Conservation (phyloP, 148 eudicot species). For the Rheum nobile region DNA sequence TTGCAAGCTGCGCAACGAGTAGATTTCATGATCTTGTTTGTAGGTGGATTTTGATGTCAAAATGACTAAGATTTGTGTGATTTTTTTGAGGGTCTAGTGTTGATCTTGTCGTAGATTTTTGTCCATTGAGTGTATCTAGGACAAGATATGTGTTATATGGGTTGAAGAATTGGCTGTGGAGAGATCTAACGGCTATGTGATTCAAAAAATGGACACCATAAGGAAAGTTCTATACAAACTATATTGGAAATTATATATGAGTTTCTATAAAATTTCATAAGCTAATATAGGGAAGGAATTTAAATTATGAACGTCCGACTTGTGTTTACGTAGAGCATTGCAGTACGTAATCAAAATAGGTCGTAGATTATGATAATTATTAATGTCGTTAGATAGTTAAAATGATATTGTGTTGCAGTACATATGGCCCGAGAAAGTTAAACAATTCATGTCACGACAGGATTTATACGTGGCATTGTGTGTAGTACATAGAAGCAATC, state of each 20-base stretch:
- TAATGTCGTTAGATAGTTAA: no score
- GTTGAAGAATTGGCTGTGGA: not conserved
- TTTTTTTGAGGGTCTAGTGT: not conserved
- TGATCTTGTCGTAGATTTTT: not conserved
- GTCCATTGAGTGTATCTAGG: not conserved
- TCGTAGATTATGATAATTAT: no score
- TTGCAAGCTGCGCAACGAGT: slow-evolving; percentile 48
- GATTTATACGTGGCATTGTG: no score
- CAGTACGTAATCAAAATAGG: no score
- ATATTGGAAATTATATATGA: not conserved
- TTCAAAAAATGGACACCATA: not conserved
- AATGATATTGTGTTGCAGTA: no score
- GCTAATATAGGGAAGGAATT: not conserved
- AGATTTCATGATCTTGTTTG: not conserved
- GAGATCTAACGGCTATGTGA: not conserved
- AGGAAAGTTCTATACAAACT: not conserved
- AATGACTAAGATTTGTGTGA: not conserved
- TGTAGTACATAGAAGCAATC: no score
- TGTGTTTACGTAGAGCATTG: no score
- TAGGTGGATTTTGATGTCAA: not conserved
- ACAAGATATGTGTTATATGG: not conserved
- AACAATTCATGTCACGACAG: no score
- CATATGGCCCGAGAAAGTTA: no score
- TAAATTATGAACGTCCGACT: no score
- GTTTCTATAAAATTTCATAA: not conserved